These are phyloP conservation scores for Wolfiporia cocos DNA, from an alignment of 1,284 basidiomycete genomes.

Conservation along the genomic window DNA sequence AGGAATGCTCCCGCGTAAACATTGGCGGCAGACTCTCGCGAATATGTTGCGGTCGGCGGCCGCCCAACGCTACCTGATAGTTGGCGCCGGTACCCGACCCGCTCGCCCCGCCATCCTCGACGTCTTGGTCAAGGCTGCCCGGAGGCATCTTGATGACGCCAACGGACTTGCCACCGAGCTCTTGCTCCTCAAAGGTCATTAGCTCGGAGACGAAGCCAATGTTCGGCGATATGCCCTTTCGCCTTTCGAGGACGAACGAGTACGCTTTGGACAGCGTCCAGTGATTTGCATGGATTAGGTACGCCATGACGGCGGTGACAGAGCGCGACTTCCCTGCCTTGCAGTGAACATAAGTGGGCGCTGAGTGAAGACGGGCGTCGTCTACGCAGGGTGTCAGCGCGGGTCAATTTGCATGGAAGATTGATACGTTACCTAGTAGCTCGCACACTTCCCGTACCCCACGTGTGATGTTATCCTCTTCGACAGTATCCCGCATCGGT, in stretches of 20 bases:
- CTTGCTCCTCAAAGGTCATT: slow-evolving; percentile 92
- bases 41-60: slow-evolving; percentile 48
- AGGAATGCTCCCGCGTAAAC: slow-evolving; percentile 30
- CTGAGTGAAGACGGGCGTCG: slow-evolving; percentile 82
- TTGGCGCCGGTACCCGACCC: slow-evolving; percentile 23
- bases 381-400: slow-evolving; percentile 41
- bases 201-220: slow-evolving; percentile 97
- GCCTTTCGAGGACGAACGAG: slow-evolving; percentile 82
- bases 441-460: slow-evolving; percentile 83
- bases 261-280: slow-evolving; percentile 93
- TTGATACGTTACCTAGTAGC: slow-evolving; percentile 58
- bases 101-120: slow-evolving; percentile 14
- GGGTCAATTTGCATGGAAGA: neutral
- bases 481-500: slow-evolving; percentile 92
- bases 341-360: slow-evolving; percentile 93
- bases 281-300: slow-evolving; percentile 93
- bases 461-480: slow-evolving; percentile 85
- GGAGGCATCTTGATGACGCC: slow-evolving; percentile 57
- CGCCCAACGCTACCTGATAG: slow-evolving; percentile 37
- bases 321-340: slow-evolving; percentile 95
- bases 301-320: slow-evolving; percentile 96
- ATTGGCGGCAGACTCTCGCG: slow-evolving; percentile 76
- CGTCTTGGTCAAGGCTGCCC: slow-evolving; percentile 21
- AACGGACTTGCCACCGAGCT: slow-evolving; percentile 77
- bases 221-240: slow-evolving; percentile 94